Percentiles rank a stretch among this genome's conserved stretches.
phyloP scores from a whole-genome alignment of 2,329 filamentous ascomycete genomes.

The Xylaria arbuscula region DNA sequence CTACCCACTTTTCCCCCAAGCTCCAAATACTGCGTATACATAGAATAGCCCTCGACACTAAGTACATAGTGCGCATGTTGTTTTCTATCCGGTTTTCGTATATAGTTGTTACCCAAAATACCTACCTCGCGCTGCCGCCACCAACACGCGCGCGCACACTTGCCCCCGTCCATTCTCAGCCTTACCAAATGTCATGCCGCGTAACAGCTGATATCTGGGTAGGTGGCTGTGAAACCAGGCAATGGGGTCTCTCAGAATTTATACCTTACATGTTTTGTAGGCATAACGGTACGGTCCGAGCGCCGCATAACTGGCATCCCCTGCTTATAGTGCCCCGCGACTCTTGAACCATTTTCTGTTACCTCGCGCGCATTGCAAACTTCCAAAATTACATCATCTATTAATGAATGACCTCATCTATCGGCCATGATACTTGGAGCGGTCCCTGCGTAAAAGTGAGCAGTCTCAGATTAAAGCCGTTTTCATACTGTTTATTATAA shows the following conservation, averaged over 20 bases:
- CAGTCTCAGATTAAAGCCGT: not conserved
- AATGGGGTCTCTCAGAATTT: not conserved
- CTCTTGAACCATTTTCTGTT: conserved; percentile 7
- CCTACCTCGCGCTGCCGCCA: not conserved
- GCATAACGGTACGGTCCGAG: conserved; percentile 18
- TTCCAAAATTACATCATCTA: conserved; percentile 12
- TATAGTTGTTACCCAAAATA: not conserved
- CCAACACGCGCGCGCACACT: not conserved
- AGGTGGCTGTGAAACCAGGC: conserved; percentile 8
- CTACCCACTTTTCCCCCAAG: not conserved
- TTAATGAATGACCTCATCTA: not conserved
- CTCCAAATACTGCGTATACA: not conserved
- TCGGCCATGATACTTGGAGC: not conserved
- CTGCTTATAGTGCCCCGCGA: not conserved
- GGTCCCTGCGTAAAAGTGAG: not conserved
- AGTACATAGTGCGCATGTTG: not conserved
- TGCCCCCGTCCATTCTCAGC: conserved; percentile 5
- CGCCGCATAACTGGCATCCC: conserved; percentile 7
- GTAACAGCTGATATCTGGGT: conserved; percentile 1
- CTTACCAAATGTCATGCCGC: conserved; percentile 5
- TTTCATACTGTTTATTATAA: not conserved
- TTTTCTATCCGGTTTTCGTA: not conserved
- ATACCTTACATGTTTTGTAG: not conserved
- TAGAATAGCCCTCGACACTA: not conserved
- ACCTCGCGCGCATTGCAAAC: not conserved